Conservation (phyloP, 257 asterid genomes). For the Hygrophila difformis region DNA sequence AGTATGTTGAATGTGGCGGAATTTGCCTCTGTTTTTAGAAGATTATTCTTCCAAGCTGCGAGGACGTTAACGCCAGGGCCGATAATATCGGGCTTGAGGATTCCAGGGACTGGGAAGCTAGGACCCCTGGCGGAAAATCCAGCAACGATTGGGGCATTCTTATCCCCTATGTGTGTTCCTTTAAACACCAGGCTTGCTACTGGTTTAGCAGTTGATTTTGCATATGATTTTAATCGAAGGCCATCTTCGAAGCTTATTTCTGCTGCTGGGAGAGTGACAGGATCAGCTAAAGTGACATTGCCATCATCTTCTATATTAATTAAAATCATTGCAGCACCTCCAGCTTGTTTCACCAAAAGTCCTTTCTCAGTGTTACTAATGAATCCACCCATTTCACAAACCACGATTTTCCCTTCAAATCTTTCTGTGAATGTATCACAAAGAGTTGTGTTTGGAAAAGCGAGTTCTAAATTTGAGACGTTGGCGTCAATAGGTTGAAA, state of each 20-base stretch:
- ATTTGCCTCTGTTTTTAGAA: neutral
- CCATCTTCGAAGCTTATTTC: slow-evolving; percentile 22
- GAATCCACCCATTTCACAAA: neutral
- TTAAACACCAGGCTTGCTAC: slow-evolving; percentile 22
- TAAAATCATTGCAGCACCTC: slow-evolving; percentile 25
- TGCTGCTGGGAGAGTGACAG: slow-evolving; percentile 26
- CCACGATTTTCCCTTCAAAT: neutral
- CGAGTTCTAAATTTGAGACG: neutral
- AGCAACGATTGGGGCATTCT: slow-evolving; percentile 32
- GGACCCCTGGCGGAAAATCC: slow-evolving; percentile 51
- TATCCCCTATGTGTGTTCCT: slow-evolving; percentile 39
- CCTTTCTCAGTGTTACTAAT: neutral
- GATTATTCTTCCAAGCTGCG: slow-evolving; percentile 36
- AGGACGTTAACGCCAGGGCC: slow-evolving; percentile 55
- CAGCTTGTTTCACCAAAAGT: slow-evolving; percentile 16
- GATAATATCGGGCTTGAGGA: slow-evolving; percentile 53
- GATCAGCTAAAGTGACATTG: neutral
- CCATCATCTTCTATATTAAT: neutral
- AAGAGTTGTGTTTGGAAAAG: neutral
- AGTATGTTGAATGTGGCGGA: slow-evolving; percentile 26
- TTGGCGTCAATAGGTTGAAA: neutral
- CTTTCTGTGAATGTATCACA: neutral
- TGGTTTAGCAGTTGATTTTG: slow-evolving; percentile 21
- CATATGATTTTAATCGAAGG: slow-evolving; percentile 14
- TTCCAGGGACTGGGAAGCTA: slow-evolving; percentile 22